Percentiles rank a stretch among this genome's conserved stretches.
Conservation (phyloP, 768 basidiomycete species). For the Podaxis sp. region DNA sequence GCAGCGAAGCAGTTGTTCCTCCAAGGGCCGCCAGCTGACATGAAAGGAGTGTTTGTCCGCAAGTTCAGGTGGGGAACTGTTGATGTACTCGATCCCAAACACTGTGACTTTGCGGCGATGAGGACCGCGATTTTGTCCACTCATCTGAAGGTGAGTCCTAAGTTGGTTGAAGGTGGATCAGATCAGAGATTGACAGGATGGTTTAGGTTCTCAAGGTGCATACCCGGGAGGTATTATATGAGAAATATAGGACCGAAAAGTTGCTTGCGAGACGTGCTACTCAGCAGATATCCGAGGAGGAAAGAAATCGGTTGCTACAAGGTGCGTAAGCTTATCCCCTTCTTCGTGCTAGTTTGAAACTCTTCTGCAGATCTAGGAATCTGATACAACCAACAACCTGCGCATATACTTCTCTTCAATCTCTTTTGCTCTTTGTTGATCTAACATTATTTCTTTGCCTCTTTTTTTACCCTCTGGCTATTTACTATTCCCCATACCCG, state of each 20-base stretch:
- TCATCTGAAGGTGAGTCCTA: slow-evolving; percentile 69
- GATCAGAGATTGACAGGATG: neutral
- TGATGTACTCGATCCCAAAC: slow-evolving; percentile 80
- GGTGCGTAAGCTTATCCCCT: slow-evolving; percentile 40
- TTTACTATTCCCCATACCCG: slow-evolving; percentile 12
- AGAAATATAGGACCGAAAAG: slow-evolving; percentile 90
- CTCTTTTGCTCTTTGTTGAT: slow-evolving; percentile 18
- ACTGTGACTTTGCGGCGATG: slow-evolving; percentile 86
- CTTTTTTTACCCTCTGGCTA: slow-evolving; percentile 19
- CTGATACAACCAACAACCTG: slow-evolving; percentile 8
- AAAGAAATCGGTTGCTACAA: slow-evolving; percentile 69
- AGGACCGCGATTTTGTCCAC: slow-evolving; percentile 82
- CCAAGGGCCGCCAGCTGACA: slow-evolving; percentile 58
- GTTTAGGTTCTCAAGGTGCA: slow-evolving; percentile 72
- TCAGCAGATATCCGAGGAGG: slow-evolving; percentile 70
- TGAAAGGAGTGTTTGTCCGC: slow-evolving; percentile 74
- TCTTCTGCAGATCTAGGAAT: slow-evolving; percentile 18
- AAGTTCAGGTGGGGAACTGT: slow-evolving; percentile 88
- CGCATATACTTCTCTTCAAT: neutral
- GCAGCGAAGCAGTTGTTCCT: slow-evolving; percentile 39
- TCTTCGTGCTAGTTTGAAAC: neutral
- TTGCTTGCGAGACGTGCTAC: slow-evolving; percentile 84
- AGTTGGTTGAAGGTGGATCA: neutral
- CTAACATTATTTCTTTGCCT: slow-evolving; percentile 24
- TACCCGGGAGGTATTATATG: slow-evolving; percentile 89